A percentile compares a stretch with the other conserved stretches of the same genome.
Evolutionary conservation across 2,329 filamentous ascomycete genomes (phyloP).

Genomic region (Trichoderma semiorbis): DNA sequence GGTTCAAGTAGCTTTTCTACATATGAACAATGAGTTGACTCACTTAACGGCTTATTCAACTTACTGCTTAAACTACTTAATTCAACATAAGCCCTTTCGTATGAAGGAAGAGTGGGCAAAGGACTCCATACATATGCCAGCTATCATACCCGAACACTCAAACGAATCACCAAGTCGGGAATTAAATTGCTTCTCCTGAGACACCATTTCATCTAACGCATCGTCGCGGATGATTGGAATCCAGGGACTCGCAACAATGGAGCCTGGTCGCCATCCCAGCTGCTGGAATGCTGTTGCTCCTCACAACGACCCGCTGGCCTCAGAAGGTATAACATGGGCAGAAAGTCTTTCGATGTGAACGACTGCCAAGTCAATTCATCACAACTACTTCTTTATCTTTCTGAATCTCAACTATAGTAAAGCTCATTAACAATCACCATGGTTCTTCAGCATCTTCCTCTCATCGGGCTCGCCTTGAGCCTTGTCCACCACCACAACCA

Average conservation of each 20-base stretch:
- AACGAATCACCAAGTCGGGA: background rate
- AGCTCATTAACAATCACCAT: slow-evolving; percentile 16
- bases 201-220: background rate
- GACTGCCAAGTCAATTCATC: background rate
- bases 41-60: background rate
- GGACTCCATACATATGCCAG: background rate
- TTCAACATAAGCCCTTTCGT: background rate
- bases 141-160: background rate
- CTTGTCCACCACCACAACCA: background rate
- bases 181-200: background rate
- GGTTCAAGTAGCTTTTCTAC: background rate
- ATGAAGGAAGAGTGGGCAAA: background rate
- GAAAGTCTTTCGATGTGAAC: background rate
- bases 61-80: too few species aligned
- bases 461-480: slow-evolving; percentile 18
- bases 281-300: slow-evolving; percentile 35
- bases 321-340: slow-evolving; percentile 21
- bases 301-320: slow-evolving; percentile 22
- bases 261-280: slow-evolving; percentile 1
- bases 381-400: background rate
- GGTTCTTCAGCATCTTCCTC: slow-evolving; percentile 22
- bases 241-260: background rate
- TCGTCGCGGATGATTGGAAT: background rate
- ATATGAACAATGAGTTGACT: background rate
- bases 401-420: background rate